Base-by-base conservation (phyloP, 169 alveolate species). In the Plasmodium gaboni region DNA sequence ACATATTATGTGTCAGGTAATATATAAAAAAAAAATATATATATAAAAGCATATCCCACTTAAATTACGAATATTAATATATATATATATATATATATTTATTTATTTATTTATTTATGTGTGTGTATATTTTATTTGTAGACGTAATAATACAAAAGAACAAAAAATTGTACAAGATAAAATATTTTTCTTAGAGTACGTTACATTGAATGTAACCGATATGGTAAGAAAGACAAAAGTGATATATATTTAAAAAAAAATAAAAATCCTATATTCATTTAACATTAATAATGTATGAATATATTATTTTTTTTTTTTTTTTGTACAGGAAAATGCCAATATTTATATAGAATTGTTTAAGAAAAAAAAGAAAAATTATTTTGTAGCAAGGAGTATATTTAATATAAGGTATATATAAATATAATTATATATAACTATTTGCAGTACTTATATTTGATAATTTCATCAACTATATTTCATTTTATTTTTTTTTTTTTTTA, bases 1-100 rank as follows among this genome's bases (percentile, higher is more conserved):
- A 76, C 59, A 64, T 76, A 17, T 63, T 76, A 19, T 76, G 53
- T 44, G 89, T 76, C 53, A 76, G 89, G 89, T 76, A 76, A 68
- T 32, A 68, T 68, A 38, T 38, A 15, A 3, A 38, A 26, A 19
- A 19, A 19, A 19, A 19, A 19, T 59, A 59, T 59, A 59, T 59
- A 10, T 19, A 8, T 19, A 19, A 19, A 38, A 2, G 2, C 5
- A 12, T 1, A 6, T 55, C 19, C 19, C 17, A 55, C 17, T 12
- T 8, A 55, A 55, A 17, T 12, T 13, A 51, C 9, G 17, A 12
- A 12, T 0, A 15, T 55, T 12, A 55, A 10, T 22, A 19, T 61
- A 26, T 38, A 24, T 74, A 48, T n/a, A 50, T 19, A 74, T 26
- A 61, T n/a, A 46, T 38, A 44, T 64, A 46, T 53, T 53, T 65